A percentile compares a stretch with the other conserved stretches of the same genome.
Evolutionary conservation across 2,329 filamentous ascomycete species (phyloP).

Genomic region (Coleophoma cylindrospora): DNA sequence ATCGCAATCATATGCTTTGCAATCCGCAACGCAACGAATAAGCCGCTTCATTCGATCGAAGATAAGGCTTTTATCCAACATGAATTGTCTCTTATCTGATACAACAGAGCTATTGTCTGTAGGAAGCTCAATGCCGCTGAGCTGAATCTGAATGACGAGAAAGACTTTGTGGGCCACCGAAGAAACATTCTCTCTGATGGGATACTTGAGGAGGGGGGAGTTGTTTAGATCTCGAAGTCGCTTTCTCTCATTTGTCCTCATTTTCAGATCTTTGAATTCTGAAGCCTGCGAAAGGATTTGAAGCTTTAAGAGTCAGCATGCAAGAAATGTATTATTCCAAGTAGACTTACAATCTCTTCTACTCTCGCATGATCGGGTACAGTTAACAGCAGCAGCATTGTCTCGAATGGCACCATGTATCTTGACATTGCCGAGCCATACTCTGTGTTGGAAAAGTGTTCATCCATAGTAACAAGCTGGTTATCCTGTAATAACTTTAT

Average conservation of each 20-base stretch:
- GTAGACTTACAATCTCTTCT: constrained; percentile 59
- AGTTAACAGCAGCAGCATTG: constrained; percentile 66
- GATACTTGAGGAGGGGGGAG: constrained; percentile 62
- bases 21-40: constrained; percentile 72
- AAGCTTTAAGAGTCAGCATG: constrained; percentile 43
- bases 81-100: constrained; percentile 48
- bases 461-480: constrained; percentile 45
- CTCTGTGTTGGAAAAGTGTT: constrained; percentile 57
- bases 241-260: constrained; percentile 64
- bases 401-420: constrained; percentile 76
- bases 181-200: constrained; percentile 63
- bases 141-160: constrained; percentile 69
- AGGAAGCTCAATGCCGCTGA: constrained; percentile 62
- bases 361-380: constrained; percentile 56
- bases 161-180: constrained; percentile 70
- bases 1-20: constrained; percentile 55
- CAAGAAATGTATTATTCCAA: not conserved
- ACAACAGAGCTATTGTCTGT: constrained; percentile 49
- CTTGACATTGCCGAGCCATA: constrained; percentile 78
- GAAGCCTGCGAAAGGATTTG: constrained; percentile 59
- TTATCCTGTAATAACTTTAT: constrained; percentile 59
- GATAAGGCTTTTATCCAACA: constrained; percentile 55
- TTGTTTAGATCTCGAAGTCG: constrained; percentile 71
- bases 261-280: constrained; percentile 69
- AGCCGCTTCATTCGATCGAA: constrained; percentile 67